Evolutionary conservation across 78 protist species (phyloP), one percentile per base, ranked within the genome.

Genomic region (Chrysochromulina tobinii): DNA sequence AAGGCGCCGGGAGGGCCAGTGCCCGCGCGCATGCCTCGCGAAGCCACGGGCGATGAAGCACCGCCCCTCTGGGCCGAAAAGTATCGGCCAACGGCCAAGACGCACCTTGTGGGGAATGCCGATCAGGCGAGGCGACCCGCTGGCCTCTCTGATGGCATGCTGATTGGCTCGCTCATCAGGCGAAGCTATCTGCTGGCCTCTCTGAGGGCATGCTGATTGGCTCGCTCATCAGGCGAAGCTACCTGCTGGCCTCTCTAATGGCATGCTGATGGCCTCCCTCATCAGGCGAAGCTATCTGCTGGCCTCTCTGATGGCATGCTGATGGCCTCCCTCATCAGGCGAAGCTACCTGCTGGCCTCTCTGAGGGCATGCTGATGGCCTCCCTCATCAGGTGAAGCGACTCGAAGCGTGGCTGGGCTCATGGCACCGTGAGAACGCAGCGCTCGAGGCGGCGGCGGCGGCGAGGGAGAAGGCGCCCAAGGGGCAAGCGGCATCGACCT

Each of bases 41-140:
- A 8, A 6, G 9, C 81, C 51, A 18, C 48, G 15, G 12, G 20
- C 17, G 53, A 15, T 9, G 53, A 38, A 69, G 9, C 53, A 57
- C 11, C 88, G 14, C 54, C 61, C 55, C 87, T 92, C 55, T 95
- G 97, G 97, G 69, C 93, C 50, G 94, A 89, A 67, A 91, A 96
- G 92, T 97, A 97, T 91, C 93, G 84, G 54, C 99, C 99, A 58
- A 1, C 6, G 15, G 0, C 21, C 18, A 0, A 58, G 57, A 25
- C 11, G 9, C 96, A 98, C 54, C 59, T 98, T 1, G 11, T 95
- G 50, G 99, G 98, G 11, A 95, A 96, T 89, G 86, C 53, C 61
- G 91, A 68, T n/a, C 38, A 38, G 38, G 38, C 38, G 38, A 38
- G 38, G 38, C 38, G 38, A 38, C 38, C 38, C 38, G 38, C 38